Evolutionary conservation across 2,329 filamentous ascomycete species (phyloP).

Genomic region (Tolypocladium album): DNA sequence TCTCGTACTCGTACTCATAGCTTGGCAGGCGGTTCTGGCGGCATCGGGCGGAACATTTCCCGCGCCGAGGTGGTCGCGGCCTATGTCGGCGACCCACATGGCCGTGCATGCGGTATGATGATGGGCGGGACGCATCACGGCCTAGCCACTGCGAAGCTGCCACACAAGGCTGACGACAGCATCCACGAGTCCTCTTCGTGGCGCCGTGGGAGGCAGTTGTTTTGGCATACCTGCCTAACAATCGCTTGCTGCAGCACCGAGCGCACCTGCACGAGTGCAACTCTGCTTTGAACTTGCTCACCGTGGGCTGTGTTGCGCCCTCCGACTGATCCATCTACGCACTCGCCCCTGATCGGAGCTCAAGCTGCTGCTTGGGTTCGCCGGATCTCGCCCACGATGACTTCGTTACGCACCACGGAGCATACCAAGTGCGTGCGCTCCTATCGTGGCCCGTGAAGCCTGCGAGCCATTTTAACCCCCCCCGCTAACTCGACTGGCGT

Average conservation of each 20-base stretch:
- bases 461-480: background rate
- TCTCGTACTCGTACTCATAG: no score
- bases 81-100: background rate
- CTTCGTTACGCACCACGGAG: conserved; percentile 21
- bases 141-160: conserved; percentile 1
- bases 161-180: conserved; percentile 6
- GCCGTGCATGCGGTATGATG: background rate
- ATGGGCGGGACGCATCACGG: background rate
- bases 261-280: background rate
- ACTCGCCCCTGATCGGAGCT: conserved; percentile 1
- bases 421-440: conserved; percentile 23
- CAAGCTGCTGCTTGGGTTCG: conserved; percentile 1
- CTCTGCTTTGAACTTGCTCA: background rate
- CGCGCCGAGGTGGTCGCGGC: background rate
- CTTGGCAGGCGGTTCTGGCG: no score
- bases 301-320: background rate
- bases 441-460: background rate
- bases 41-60: background rate
- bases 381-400: conserved; percentile 10
- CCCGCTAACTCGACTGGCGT: conserved; percentile 1
- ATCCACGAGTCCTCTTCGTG: conserved; percentile 1
- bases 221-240: background rate
- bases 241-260: background rate
- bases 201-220: background rate
- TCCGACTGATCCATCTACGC: background rate